Evolutionary conservation across 176 grass and related monocot species (phyloP), one percentile per base, ranked within the genome.

Genomic region (Cenchrus purpureus): DNA sequence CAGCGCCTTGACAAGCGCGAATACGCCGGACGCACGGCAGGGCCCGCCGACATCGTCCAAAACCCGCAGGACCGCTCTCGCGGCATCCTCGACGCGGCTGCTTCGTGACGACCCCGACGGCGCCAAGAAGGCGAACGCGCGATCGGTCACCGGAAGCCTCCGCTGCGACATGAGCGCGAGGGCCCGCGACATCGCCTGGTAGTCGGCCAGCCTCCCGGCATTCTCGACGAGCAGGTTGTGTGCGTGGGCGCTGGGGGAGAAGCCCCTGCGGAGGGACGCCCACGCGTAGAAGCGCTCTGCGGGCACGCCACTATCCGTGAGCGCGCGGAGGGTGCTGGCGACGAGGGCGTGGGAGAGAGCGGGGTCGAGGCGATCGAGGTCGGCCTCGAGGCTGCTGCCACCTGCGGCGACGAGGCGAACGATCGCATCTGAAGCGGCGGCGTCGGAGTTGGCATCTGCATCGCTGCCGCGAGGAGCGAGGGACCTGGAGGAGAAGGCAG

Each of bases 191-290:
- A 98, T 94, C n/a, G 83, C 83, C 28, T 25, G 77, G 62, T 85
- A 91, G 84, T 98, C 89, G 43, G 61, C 69, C 46, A 92, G 75
- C 48, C 74, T 85, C 43, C 93, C 89, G 40, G 92, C 77, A 57
- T 98, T 98, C 34, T 90, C 73, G 61, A 98, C 80, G 74, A 98
- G 74, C 86, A 85, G 86, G 89, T 94, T 92, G 77, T 92, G 89
- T 13, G 82, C 83, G 37, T 83, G 76, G 19, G 96, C 73, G 83
- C 74, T 85, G 7, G 83, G 89, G 12, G 46, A 10, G 63, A 87
- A 83, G 31, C 85, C 58, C 43, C 80, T 82, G n/a, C 73, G 19
- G 28, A 59, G 68, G 57, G 92, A 80, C 71, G 77, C 56, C 96
- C 96, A 98, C 68, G 74, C 62, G 65, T 93, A 93, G 77, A 95